Evolutionary conservation across 2,329 filamentous ascomycete species (phyloP).

Genomic region (Stagonosporopsis tanaceti): DNA sequence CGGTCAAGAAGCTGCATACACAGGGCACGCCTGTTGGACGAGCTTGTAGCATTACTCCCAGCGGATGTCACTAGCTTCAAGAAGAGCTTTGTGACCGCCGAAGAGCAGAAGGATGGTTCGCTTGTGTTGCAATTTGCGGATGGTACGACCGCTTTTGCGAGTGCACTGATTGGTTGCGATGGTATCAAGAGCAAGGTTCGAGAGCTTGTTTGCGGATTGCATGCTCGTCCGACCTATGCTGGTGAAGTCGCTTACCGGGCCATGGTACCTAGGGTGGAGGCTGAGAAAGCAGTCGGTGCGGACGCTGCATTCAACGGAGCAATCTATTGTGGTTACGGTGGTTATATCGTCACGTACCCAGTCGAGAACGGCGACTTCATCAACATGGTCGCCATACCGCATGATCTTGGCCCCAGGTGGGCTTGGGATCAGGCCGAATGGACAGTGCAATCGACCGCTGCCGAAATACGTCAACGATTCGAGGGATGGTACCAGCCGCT

Average conservation of each 20-base stretch:
- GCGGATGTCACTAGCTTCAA: constrained; percentile 31
- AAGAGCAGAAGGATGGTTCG: constrained; percentile 47
- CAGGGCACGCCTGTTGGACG: constrained; percentile 52
- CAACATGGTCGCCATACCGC: constrained; percentile 34
- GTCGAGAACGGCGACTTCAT: constrained; percentile 27
- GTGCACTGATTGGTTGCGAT: constrained; percentile 57
- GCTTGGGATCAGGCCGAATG: constrained; percentile 24
- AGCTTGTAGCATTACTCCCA: constrained; percentile 56
- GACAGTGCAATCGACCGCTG: constrained; percentile 23
- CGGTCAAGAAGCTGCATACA: constrained; percentile 33
- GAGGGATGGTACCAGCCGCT: constrained; percentile 12
- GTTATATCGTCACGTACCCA: constrained; percentile 29
- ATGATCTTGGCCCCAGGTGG: constrained; percentile 17
- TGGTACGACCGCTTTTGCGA: constrained; percentile 47
- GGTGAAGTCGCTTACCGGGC: constrained; percentile 37
- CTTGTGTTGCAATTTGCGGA: constrained; percentile 49
- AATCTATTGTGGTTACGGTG: constrained; percentile 32
- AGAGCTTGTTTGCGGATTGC: constrained; percentile 25
- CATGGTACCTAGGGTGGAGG: constrained; percentile 46
- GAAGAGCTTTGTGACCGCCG: constrained; percentile 27
- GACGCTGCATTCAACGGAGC: constrained; percentile 37
- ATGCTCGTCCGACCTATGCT: constrained; percentile 31
- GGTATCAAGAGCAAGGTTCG: constrained; percentile 52
- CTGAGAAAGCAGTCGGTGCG: constrained; percentile 46
- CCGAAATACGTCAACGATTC: constrained; percentile 32